Base-by-base conservation (phyloP, 495 filamentous ascomycete species). In the Podospora fimiseda region DNA sequence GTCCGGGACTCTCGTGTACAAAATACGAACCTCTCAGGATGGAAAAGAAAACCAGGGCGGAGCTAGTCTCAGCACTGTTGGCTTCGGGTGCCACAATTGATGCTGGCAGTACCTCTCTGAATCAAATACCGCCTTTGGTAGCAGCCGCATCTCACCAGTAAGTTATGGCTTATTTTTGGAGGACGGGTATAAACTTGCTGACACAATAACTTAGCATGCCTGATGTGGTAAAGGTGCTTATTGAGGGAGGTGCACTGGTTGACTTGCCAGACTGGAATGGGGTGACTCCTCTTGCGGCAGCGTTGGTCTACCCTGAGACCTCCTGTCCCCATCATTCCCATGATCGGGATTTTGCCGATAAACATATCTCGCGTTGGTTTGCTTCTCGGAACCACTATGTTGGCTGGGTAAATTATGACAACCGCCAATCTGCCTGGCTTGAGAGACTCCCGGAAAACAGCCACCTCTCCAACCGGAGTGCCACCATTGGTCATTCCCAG, bases 221-320 rank as follows among this genome's bases (percentile, higher is more conserved):
- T 13, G 24, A 8, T 9, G 15, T 52, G 13, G 50, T 52, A 3
- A 16, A 8, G 1, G 50, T 37, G 22, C 50, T 44, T 8, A 44
- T 52, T 18, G 24, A 44, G 9, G 40, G 38, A n/a, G 41, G 50
- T 8, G 50, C 50, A n/a, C 7, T 41, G 5, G 41, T 52, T 20
- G 44, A 52, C 21, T 1, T 39, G 41, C 14, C 50, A 9, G 50
- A 46, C 14, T 0, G 13, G 23, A 11, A 45, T 16, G 50, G 50
- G 3, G 27, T 39, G n/a, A 9, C 27, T 6, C 50, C 41, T 16
- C 24, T 52, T 5, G 50, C 50, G 4, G 42, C 41, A 21, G 27
- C 15, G 9, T 52, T 45, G 5, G 50, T 20, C 16, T 44, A 45
- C 19, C 1, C 8, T 30, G 6, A n/a, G 3, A 14, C 24, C 41